Base-by-base conservation (phyloP, 257 asterid species). In the Scutellaria barbata region DNA sequence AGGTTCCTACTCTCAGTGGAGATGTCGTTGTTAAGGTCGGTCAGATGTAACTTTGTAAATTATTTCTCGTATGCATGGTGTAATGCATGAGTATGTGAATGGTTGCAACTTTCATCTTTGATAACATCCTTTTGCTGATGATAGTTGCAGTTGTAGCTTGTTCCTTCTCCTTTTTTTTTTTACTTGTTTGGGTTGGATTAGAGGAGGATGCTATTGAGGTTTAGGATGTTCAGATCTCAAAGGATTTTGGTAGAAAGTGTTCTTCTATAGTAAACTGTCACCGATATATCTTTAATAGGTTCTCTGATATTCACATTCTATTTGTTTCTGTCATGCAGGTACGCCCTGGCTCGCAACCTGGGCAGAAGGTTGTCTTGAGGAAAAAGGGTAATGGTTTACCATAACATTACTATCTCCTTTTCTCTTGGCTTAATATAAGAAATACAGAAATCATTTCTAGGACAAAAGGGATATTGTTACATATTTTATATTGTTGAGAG, bases 1-100 rank as follows among this genome's bases (percentile, higher is more conserved):
- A 87, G 85, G 96, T 94, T 73, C 98, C 98, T 51, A 94, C 98
- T 53, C 86, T 94, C 80, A 71, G 90, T 0, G 98, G 98, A 33
- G 97, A 90, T 86, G 97, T 90, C 47, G 96, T 90, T 77, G 89
- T 94, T 59, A 94, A 90, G 98, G 98, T 90, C 56, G 48, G 85
- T 83, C 37, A 43, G 54, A 53, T 14, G 59, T 71, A 55, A 58
- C 58, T 16, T 56, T 63, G 39, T 53, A 13, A 50, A 53, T 50
- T 43, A 8, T 25, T 51, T 46, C 46, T 51, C 64, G 7, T 73
- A 4, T 33, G 7, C 47, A 40, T 68, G 45, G 67, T 46, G 22
- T 22, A 46, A 30, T 56, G 13, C 1, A 17, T 14, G 50, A 52
- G 33, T 43, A 25, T 33, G 25, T 45, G 47, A 13, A 33, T 62